Percentiles rank a stretch among this genome's conserved stretches.
Evolutionary conservation across 768 basidiomycete genomes (phyloP).

Genomic region (Pleurotus ostreatus): DNA sequence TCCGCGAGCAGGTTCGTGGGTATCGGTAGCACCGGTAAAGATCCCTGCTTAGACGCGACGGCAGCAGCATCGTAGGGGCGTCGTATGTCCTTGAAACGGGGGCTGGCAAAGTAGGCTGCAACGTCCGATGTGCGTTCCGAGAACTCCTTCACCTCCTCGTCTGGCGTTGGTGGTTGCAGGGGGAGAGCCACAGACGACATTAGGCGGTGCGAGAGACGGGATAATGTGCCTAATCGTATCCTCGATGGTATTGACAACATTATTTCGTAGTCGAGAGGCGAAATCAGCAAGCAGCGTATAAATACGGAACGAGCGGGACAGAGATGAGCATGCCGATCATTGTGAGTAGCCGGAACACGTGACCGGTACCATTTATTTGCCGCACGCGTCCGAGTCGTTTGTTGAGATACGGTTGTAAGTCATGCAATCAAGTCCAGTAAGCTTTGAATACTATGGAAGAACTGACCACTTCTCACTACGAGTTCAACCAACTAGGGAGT

Average conservation of each 20-base stretch:
- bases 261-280: not conserved
- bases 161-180: conserved; percentile 51
- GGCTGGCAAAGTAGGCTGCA: conserved; percentile 67
- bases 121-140: conserved; percentile 59
- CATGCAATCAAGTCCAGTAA: no score
- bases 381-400: no score
- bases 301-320: conserved; percentile 1
- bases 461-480: no score
- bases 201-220: conserved; percentile 16
- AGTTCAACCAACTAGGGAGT: not conserved
- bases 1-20: conserved; percentile 77
- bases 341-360: no score
- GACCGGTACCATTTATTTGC: no score
- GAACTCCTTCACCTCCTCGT: conserved; percentile 57
- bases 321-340: not conserved
- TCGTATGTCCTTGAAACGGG: conserved; percentile 70
- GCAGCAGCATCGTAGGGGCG: conserved; percentile 77
- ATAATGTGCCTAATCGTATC: not conserved
- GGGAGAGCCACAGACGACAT: conserved; percentile 45
- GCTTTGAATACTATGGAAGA: no score
- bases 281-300: not conserved
- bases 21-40: conserved; percentile 71
- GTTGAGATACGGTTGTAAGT: no score
- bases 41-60: conserved; percentile 88
- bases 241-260: conserved; percentile 7